Evolutionary conservation across 1,284 basidiomycete species (phyloP), one percentile per base, ranked within the genome.

Genomic region (Ceratobasidium sp.): DNA sequence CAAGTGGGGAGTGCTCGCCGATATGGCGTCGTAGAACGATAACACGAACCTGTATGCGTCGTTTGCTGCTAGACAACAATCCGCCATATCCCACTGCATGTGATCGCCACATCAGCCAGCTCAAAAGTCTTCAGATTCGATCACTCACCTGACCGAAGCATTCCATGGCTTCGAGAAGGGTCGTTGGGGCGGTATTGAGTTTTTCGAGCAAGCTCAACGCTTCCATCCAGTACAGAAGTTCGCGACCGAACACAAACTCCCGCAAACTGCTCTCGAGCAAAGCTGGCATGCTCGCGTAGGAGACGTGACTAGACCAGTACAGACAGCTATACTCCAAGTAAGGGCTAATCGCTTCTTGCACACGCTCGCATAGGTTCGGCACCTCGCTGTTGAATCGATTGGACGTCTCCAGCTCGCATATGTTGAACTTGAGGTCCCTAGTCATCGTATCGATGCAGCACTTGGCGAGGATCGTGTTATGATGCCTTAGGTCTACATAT

Each of bases 191-290:
- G 18, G 49, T 23, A 9, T 40, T 33, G 15, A 78, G 23, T 15
- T 61, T 40, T 15, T 33, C 58, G 0, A 72, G 63, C n/a, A 78
- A 61, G 23, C 70, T 73, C 15, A 73, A 42, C 7, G 33, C 63
- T 28, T 78, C 77, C 10, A 78, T 15, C 77, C 77, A 78, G 23
- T 64, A 66, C 3, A 78, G 42, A 9, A 75, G 60, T 15, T 66
- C 28, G 4, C 53, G 61, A 67, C 55, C 56, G 18, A 26, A n/a
- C 44, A 60, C 20, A 15, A 53, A 61, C 3, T 2, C 15, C 3
- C 26, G n/a, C 56, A 58, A 58, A 26, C 44, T 26, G 15, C 6
- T 4, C 5, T 33, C 23, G 5, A 26, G 9, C 15, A 58, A 3
- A 10, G 4, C 56, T 7, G 23, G 2, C 23, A n/a, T n/a, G n/a